Evolutionary conservation across 352 stramenopile genomes (phyloP), one percentile per base, ranked within the genome.

Genomic region (Saprolegnia parasitica): DNA sequence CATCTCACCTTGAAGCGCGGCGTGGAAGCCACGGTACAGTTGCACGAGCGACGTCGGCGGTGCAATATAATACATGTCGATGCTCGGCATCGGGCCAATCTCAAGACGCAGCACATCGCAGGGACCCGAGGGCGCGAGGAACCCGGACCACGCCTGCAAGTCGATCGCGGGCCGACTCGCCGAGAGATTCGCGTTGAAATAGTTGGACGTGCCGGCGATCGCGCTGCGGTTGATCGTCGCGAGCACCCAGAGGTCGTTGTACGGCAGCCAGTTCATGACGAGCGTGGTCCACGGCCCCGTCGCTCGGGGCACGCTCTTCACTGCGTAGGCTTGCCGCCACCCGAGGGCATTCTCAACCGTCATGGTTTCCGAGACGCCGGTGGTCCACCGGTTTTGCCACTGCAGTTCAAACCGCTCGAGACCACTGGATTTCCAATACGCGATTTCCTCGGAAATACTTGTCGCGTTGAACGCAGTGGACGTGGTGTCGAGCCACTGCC

Each of bases 331-430:
- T 23, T 67, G 61, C 24, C 23, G 20, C 40, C 37, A 35, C 20
- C 37, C 39, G 16, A 67, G 24, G 3, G 61, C 61, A 50, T 67
- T 67, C n/a, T 56, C 61, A n/a, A 56, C 35, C 15, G 18, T 35
- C 39, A 67, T 56, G 2, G 20, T 37, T 11, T 67, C 61, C 13
- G 61, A 67, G 15, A 67, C 56, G 16, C 40, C 61, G 8, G 40
- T 67, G 37, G 21, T 10, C 39, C 40, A 67, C 9, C 24, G n/a
- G 49, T 56, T 67, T 23, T 29, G 61, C 39, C 40, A 67, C 40
- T 67, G 61, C 23, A 67, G 10, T 18, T 55, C 5, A 58, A 67
- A 67, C 8, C 5, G 5, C 16, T 39, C 11, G 32, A 67, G 56
- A 1, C 16, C 24, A 46, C 56, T 23, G 11, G 39, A 5, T 8